Evolutionary conservation across 2,329 filamentous ascomycete genomes (phyloP), one percentile per base, ranked within the genome.

Genomic region (Leptographium wingfieldii): DNA sequence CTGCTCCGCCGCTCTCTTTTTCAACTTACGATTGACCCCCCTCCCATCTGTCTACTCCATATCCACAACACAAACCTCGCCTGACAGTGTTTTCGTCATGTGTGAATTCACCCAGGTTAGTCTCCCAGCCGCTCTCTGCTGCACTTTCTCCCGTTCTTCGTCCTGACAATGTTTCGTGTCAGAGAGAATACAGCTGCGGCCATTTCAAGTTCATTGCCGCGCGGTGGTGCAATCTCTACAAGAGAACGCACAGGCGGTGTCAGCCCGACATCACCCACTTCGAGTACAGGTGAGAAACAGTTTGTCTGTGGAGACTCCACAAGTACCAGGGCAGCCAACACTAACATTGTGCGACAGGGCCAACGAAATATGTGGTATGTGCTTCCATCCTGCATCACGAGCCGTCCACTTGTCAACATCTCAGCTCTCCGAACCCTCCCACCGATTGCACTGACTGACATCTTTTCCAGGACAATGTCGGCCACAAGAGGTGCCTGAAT

Each of bases 51-150:
- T 22, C 22, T 4, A 16, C 12, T 27, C 43, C 14, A 27, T 57
- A 11, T 14, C 29, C 33, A 4, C 29, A n/a, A 27, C 12, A 3
- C 14, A 7, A 25, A 33, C 27, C 40, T 73, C 62, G 16, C 16
- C 43, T 10, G 16, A 19, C 43, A n/a, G 3, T 19, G 43, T 9
- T 22, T 22, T n/a, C 43, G 43, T 46, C 64, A 78, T 78, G 76
- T 78, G 76, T 70, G 77, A 78, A 69, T 78, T 77, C 67, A 78
- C 77, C 59, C 77, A 78, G 65, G 74, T 76, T 67, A 62, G 72
- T 27, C 31, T 53, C 9, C 29, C 31, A 16, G 9, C 27, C 29
- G 2, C n/a, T 14, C 4, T 35, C 12, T 11, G 22, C 19, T 3
- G 25, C 25, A 5, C 12, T 31, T 46, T 31, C 14, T 31, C 14